Evolutionary conservation across 164 flowering plant species (phyloP), one percentile per base, ranked within the genome.

Genomic region (Protea cynaroides): DNA sequence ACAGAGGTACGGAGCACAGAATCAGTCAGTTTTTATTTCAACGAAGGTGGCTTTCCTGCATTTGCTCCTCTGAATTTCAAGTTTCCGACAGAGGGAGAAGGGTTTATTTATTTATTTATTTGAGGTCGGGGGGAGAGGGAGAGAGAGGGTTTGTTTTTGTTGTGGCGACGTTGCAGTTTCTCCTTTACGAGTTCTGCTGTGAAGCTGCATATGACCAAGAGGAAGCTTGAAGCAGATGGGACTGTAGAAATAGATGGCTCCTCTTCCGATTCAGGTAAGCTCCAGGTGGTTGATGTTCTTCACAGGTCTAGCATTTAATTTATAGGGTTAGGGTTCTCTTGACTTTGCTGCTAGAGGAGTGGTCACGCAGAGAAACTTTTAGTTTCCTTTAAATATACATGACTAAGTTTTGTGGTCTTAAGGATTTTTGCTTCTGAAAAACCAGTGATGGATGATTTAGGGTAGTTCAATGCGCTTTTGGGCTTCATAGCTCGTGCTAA

Each of bases 261-360:
- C 17, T 59, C 62, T 59, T 15, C 49, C 25, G 23, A 43, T 21
- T 59, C 49, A 59, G 62, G 62, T 38, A 59, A 59, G 21, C 49
- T 38, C 22, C 23, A 13, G 34, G 34, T 29, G 34, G 4, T 29
- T 5, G 34, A 5, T 29, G 34, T 29, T 29, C 34, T 29, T 29
- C 21, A 13, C 8, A 1, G 10, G 43, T 59, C 1, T 58, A n/a
- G 22, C 5, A 12, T 59, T 59, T 1, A 10, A 14, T 40, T 38
- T 21, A 11, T 21, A 40, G 24, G 18, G 52, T 15, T 49, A 49
- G 18, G 52, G 19, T 49, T 49, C 14, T 10, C 6, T 49, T 18
- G 17, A 4, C 17, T 18, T 49, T 49, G 19, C 52, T 49, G 18
- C 19, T 15, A 49, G 52, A 49, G 1, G 19, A 15, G 52, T 18